Conservation (phyloP, 768 basidiomycete genomes). For the Mycena vulgaris region DNA sequence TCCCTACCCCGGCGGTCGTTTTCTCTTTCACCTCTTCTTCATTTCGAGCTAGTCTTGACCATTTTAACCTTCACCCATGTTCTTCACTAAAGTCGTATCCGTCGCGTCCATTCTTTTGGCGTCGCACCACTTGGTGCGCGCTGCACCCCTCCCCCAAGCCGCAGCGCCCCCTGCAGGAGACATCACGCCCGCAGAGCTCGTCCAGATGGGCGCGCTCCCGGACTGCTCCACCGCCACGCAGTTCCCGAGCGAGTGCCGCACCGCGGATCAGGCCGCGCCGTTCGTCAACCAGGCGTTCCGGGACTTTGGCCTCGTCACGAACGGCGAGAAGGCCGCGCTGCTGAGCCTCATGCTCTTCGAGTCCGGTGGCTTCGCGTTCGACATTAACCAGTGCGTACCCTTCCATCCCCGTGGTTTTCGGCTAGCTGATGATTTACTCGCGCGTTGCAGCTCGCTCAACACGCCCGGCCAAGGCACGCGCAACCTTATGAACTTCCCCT, state of each 20-base stretch:
- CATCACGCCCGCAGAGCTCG: constrained; percentile 39
- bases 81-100: constrained; percentile 2
- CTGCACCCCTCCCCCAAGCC: not conserved
- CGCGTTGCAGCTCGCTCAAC: constrained; percentile 26
- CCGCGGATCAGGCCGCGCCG: constrained; percentile 41
- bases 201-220: constrained; percentile 37
- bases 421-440: not conserved
- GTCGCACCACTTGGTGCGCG: constrained; percentile 3
- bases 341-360: constrained; percentile 44
- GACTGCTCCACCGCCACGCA: constrained; percentile 32
- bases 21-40: not conserved
- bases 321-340: constrained; percentile 42
- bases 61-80: not conserved
- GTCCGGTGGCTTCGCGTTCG: constrained; percentile 39
- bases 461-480: constrained; percentile 44
- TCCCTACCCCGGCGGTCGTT: no score
- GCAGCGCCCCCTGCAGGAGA: not conserved
- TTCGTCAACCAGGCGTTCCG: constrained; percentile 42
- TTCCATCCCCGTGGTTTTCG: not conserved
- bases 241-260: constrained; percentile 41
- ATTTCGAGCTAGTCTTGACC: constrained; percentile 2
- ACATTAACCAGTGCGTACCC: constrained; percentile 42
- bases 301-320: constrained; percentile 35
- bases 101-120: constrained; percentile 7
- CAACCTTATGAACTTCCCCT: constrained; percentile 44